Conservation (phyloP, 2,329 filamentous ascomycete genomes). For the Trichothecium sympodiale region DNA sequence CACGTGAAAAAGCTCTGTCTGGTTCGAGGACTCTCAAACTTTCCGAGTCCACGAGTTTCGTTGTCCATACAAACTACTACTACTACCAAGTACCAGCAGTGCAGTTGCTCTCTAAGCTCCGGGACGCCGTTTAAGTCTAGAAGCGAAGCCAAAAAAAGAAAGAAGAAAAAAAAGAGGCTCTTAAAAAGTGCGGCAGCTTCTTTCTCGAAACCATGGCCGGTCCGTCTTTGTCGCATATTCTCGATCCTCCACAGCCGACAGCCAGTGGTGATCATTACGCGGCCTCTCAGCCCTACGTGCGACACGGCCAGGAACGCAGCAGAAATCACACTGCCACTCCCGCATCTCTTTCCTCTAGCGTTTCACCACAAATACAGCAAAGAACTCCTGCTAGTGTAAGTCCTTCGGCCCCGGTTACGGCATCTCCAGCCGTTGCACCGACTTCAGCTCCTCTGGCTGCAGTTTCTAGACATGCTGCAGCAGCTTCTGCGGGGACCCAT, state of each 20-base stretch:
- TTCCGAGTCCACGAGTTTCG: too few species aligned
- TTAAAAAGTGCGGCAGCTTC: too few species aligned
- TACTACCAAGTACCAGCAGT: too few species aligned
- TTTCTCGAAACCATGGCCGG: conserved; percentile 14
- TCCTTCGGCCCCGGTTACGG: background rate
- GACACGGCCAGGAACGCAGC: background rate
- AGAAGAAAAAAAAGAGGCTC: too few species aligned
- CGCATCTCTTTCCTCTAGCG: conserved; percentile 1
- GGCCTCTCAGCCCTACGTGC: background rate
- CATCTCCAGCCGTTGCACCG: background rate
- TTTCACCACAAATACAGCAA: conserved; percentile 1
- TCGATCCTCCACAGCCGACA: conserved; percentile 16
- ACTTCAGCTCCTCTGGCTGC: conserved; percentile 1
- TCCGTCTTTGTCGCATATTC: conserved; percentile 19
- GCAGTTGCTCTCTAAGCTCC: too few species aligned
- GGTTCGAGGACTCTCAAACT: too few species aligned
- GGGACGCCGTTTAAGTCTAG: too few species aligned
- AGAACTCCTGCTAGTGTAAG: background rate
- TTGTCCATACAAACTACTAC: too few species aligned
- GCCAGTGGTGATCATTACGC: conserved; percentile 3
- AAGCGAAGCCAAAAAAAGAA: too few species aligned
- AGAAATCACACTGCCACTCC: background rate
- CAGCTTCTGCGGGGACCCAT: background rate
- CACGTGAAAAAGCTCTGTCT: too few species aligned
- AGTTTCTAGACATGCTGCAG: background rate